Evolutionary conservation across 2,329 filamentous ascomycete genomes (phyloP), one percentile per base, ranked within the genome.

Genomic region (Aureobasidium lini): DNA sequence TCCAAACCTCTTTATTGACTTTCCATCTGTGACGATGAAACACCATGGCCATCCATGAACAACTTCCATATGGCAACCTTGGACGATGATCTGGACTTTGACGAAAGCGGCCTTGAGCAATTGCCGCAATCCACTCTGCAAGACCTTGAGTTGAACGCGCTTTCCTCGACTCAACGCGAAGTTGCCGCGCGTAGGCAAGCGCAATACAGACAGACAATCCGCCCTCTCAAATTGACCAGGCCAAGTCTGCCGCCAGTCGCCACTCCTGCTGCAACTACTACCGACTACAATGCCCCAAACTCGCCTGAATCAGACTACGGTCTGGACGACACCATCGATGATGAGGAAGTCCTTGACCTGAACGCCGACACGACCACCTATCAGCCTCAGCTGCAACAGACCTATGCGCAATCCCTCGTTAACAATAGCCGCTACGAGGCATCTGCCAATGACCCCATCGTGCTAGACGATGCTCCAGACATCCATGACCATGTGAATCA

Each of bases 291-390:
- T 36, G 56, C 43, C 28, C 31, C 57, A 13, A 67, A 68, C 2
- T 72, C 71, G 1, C 31, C 54, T 9, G 43, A 40, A 3, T 72
- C 71, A 4, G 75, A 78, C 65, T 77, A 78, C 65, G 76, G 75
- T 49, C 69, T 74, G 49, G 57, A 60, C 23, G 53, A 56, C 32
- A 40, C 23, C 23, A 23, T 34, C n/a, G 75, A 77, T 58, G 73
- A 77, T 43, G 76, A 76, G 61, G 69, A 73, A 60, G 70, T 78
- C 10, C 71, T 79, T 60, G 74, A 78, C 54, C 69, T 79, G 50
- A 73, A 78, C 63, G 74, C 76, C 59, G 68, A 69, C 13, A 67
- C 67, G 6, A 64, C 65, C 59, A 61, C 65, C 60, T 66, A 68
- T n/a, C 65, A 68, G 46, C 63, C 63, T 23, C 50, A 37, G 7